These are phyloP conservation scores for Stylosanthes scabra DNA, from an alignment of 331 rosid species.

Conservation along the genomic window DNA sequence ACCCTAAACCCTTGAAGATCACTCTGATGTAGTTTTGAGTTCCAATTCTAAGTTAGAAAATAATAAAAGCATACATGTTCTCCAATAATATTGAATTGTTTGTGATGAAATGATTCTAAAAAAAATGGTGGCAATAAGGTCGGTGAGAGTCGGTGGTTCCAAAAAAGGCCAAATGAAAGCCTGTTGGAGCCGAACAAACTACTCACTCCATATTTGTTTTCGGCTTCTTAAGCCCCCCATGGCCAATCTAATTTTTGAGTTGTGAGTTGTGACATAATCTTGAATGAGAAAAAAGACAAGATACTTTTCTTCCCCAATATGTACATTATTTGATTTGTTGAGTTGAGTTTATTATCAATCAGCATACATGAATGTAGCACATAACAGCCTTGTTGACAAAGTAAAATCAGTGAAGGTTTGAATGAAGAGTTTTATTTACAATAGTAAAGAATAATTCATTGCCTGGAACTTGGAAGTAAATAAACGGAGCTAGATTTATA, in stretches of 20 bases:
- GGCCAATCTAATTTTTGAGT: background rate
- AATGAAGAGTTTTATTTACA: conserved; percentile 25
- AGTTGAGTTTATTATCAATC: conserved; percentile 16
- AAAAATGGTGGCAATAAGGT: conserved; percentile 38
- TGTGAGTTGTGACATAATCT: background rate
- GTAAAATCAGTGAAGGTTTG: conserved; percentile 33
- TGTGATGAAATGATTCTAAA: conserved; percentile 27
- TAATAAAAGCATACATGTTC: too few relatives aligned
- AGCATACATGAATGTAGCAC: too few relatives aligned
- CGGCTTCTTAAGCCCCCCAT: conserved; percentile 15
- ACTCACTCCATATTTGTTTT: background rate
- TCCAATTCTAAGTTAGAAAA: too few relatives aligned
- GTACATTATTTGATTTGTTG: conserved; percentile 14
- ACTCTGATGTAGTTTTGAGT: too few relatives aligned
- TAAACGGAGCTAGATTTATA: too few relatives aligned
- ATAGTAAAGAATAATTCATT: conserved; percentile 1
- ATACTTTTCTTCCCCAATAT: background rate
- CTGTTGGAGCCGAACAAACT: conserved; percentile 31
- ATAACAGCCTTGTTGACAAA: conserved; percentile 33
- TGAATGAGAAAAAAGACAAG: conserved; percentile 15
- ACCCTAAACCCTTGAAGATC: background rate
- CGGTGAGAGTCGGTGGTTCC: conserved; percentile 56
- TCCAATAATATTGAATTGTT: background rate
- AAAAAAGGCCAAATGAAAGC: conserved; percentile 31
- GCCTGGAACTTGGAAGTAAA: conserved; percentile 10